Conservation (phyloP, 345 rosid genomes). For the Brassica cretica region DNA sequence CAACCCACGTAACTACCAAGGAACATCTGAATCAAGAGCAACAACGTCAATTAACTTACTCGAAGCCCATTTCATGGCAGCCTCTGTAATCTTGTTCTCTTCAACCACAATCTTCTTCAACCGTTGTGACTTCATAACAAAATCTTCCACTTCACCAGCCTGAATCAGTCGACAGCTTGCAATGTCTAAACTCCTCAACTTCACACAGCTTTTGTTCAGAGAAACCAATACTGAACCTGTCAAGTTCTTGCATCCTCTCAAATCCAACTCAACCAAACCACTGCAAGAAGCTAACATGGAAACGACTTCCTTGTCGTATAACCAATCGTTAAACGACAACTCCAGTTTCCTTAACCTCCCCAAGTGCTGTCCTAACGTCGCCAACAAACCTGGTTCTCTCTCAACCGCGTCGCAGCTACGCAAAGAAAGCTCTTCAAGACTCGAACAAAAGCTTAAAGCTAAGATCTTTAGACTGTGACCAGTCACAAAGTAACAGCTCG, state of each 20-base stretch:
- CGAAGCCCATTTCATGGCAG: constrained; percentile 43
- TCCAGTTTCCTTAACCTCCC: constrained; percentile 60
- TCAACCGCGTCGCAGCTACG: constrained; percentile 73
- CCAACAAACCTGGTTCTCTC: constrained; percentile 71
- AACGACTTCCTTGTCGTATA: constrained; percentile 68
- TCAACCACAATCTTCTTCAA: constrained; percentile 62
- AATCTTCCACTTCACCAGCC: constrained; percentile 51
- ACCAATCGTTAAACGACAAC: constrained; percentile 59
- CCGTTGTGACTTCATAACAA: constrained; percentile 47
- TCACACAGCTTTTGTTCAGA: constrained; percentile 55
- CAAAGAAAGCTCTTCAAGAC: constrained; percentile 64
- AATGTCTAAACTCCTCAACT: constrained; percentile 54
- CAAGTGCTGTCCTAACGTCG: constrained; percentile 73
- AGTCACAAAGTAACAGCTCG: constrained; percentile 75
- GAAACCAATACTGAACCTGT: constrained; percentile 45
- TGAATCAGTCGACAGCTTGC: constrained; percentile 50
- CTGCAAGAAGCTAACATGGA: constrained; percentile 73
- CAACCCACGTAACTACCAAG: constrained; percentile 24
- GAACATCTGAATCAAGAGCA: constrained; percentile 2
- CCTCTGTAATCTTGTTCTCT: constrained; percentile 57
- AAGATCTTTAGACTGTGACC: constrained; percentile 71
- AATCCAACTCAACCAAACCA: constrained; percentile 52
- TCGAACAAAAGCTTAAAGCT: constrained; percentile 50
- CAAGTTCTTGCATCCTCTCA: constrained; percentile 68
- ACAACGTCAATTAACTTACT: constrained; percentile 50